phyloP scores from a whole-genome alignment of 768 basidiomycete species.

The Rhizopogon rudus region DNA sequence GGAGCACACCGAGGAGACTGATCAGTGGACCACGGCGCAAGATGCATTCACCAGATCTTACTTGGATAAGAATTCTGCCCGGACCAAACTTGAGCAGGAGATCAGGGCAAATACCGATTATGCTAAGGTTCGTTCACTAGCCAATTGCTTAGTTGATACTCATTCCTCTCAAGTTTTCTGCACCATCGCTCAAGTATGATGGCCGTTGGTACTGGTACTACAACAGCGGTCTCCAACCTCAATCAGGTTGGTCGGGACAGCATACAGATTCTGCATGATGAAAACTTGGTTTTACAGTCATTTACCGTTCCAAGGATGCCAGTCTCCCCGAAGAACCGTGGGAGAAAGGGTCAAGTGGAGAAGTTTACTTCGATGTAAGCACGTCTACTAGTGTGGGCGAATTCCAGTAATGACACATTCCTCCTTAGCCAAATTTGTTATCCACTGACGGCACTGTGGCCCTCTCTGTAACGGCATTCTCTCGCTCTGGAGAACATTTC shows the following conservation, averaged over 20 bases:
- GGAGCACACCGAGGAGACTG: conserved; percentile 54
- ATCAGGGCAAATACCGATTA: conserved; percentile 54
- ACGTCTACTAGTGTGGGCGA: neutral
- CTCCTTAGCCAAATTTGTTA: conserved; percentile 60
- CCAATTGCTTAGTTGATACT: conserved; percentile 1
- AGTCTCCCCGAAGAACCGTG: conserved; percentile 50
- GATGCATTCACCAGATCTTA: conserved; percentile 53
- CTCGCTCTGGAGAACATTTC: conserved; percentile 61
- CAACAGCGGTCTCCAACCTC: conserved; percentile 73
- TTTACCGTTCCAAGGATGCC: conserved; percentile 54
- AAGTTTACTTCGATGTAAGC: conserved; percentile 74
- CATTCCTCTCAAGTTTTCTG: conserved; percentile 45
- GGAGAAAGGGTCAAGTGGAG: conserved; percentile 42
- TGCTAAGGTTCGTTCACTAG: conserved; percentile 31
- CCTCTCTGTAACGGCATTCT: conserved; percentile 55
- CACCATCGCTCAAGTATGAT: conserved; percentile 58
- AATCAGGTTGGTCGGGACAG: conserved; percentile 34
- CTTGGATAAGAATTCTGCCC: conserved; percentile 60
- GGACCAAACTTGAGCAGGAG: conserved; percentile 49
- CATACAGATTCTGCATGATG: neutral
- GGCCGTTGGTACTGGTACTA: conserved; percentile 78
- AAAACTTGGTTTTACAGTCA: conserved; percentile 31
- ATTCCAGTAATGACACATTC: neutral
- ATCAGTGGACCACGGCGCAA: conserved; percentile 60
- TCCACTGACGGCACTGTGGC: conserved; percentile 70